Base-by-base conservation (phyloP, 371 early-diverging fungal genomes). In the Rhizopus sp. region DNA sequence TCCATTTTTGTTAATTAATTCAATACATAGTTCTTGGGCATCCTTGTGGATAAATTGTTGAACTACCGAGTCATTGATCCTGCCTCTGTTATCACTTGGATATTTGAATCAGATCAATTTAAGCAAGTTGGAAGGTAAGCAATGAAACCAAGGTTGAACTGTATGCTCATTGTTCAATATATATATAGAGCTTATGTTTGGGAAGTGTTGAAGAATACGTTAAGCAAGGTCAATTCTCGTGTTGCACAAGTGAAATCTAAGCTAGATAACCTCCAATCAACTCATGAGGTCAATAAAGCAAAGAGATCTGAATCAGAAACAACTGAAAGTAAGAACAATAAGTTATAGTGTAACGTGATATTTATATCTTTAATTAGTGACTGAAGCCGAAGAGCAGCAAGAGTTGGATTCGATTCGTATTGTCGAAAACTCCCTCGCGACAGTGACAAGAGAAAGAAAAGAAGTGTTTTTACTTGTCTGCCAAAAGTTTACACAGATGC, bases 11-110 rank as follows among this genome's bases (percentile, higher is more conserved):
- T 23, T 15, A 35, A 2, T 39, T 13, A 29, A 3, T n/a, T 33
- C 15, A 50, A 4, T 16, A 10, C 38, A 46, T 70, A 88, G 85
- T 92, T 93, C 68, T 63, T 93, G 65, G 92, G 91, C 12, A 93
- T 97, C 57, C 70, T 92, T 33, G 67, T 96, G 60, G 95, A 94
- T 69, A 94, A 95, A 73, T 78, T 96, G 57, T 71, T 94, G 54
- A 95, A 93, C 68, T 97, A 97, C 77, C 87, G 94, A 44, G 85
- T 97, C 4, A 82, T 96, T 53, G 93, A 93, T 57, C 91, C 94
- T 17, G 70, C 76, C 23, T 83, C 87, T 13, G 87, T 97, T 32
- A 79, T 96, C 29, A 72, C 80, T 17, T 90, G 93, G 91, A 73
- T 89, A 10, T 88, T 95, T 66, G 78, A 80, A 49, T 51, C 69